A percentile compares a stretch with the other conserved stretches of the same genome.
phyloP scores from a whole-genome alignment of 192 early-diverging fungal genomes.

The Funneliformis geosporum region DNA sequence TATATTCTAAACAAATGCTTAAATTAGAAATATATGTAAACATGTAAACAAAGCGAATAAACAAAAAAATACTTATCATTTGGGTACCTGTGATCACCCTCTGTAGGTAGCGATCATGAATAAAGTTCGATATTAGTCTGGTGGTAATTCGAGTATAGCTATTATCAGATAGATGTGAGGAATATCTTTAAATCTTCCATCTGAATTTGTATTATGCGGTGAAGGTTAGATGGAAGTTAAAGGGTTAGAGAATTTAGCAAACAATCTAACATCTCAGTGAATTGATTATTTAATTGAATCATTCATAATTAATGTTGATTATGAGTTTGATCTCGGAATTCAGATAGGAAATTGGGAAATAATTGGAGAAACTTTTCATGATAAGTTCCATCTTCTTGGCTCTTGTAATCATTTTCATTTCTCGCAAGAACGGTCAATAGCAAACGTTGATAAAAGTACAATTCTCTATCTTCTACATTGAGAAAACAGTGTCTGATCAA shows the following conservation, averaged over 20 bases:
- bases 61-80: too few species aligned
- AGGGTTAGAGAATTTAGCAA: background rate
- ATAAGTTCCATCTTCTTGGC: background rate
- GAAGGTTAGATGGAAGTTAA: background rate
- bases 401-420: background rate
- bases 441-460: background rate
- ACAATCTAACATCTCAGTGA: background rate
- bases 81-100: too few species aligned
- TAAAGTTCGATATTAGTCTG: too few species aligned
- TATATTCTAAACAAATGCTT: too few species aligned
- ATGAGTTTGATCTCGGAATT: too few species aligned
- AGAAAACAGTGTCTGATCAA: background rate
- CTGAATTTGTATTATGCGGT: background rate
- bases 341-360: too few species aligned
- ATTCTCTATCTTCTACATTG: background rate
- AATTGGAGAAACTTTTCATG: background rate
- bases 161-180: background rate
- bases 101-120: too few species aligned
- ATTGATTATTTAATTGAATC: too few species aligned
- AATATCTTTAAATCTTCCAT: conserved; percentile 5
- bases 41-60: too few species aligned
- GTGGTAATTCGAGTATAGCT: background rate
- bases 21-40: too few species aligned
- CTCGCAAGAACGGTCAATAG: background rate
- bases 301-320: too few species aligned